A percentile compares a stretch with the other conserved stretches of the same genome.
Evolutionary conservation across 1,284 basidiomycete species (phyloP).

Genomic region (Marasmius sp.): DNA sequence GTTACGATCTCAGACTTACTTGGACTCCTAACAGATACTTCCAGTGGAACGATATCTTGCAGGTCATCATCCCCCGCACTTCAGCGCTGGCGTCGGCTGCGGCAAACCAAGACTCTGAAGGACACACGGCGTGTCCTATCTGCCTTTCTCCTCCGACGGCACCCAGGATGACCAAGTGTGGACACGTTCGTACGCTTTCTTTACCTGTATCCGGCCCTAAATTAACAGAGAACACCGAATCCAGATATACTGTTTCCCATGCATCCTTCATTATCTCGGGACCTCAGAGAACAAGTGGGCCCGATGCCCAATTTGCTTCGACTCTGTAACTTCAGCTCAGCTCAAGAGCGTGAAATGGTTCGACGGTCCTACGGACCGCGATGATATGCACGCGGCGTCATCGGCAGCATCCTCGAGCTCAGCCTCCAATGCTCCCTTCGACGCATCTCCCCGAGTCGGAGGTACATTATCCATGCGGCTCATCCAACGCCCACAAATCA

Average conservation of each 20-base stretch:
- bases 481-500: constrained; percentile 91
- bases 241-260: constrained; percentile 87
- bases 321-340: constrained; percentile 88
- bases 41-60: constrained; percentile 95
- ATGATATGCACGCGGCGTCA: constrained; percentile 41
- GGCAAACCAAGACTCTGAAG: constrained; percentile 47
- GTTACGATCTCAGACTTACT: constrained; percentile 17
- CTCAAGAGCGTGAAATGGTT: constrained; percentile 92
- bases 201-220: constrained; percentile 12
- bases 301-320: constrained; percentile 95
- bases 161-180: constrained; percentile 96
- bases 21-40: constrained; percentile 62
- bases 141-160: constrained; percentile 91
- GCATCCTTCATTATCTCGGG: constrained; percentile 89
- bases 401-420: constrained; percentile 36
- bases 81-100: constrained; percentile 58
- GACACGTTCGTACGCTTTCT: constrained; percentile 71
- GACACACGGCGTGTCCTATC: constrained; percentile 86
- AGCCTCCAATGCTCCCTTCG: constrained; percentile 29
- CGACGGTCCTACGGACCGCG: constrained; percentile 44
- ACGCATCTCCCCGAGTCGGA: constrained; percentile 46
- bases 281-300: constrained; percentile 85
- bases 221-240: constrained; percentile 11
- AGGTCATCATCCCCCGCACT: constrained; percentile 87
- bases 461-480: constrained; percentile 81